phyloP scores from a whole-genome alignment of 2,329 filamentous ascomycete genomes.

The Sporothrix phasma region DNA sequence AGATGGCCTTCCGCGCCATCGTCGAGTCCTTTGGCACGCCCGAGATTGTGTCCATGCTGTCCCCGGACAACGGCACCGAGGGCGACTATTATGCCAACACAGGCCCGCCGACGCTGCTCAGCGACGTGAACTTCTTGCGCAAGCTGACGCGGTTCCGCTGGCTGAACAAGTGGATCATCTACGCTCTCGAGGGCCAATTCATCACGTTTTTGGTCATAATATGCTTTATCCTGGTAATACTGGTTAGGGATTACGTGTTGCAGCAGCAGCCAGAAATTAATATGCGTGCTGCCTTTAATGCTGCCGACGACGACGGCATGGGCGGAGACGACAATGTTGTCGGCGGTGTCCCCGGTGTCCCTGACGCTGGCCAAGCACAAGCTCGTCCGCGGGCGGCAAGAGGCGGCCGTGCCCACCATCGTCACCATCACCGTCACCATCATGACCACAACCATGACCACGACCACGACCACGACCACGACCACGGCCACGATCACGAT shows the following conservation, averaged over 20 bases:
- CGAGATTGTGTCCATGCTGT: constrained; percentile 16
- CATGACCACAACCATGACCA: not conserved
- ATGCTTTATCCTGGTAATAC: constrained; percentile 90
- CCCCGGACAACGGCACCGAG: constrained; percentile 20
- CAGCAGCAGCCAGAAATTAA: constrained; percentile 94
- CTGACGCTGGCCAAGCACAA: not conserved
- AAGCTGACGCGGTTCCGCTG: constrained; percentile 58
- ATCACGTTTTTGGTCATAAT: constrained; percentile 88
- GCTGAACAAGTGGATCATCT: constrained; percentile 70
- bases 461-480: not conserved
- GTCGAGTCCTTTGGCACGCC: constrained; percentile 21
- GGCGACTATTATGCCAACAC: constrained; percentile 12
- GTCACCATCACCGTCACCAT: not conserved
- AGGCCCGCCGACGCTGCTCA: constrained; percentile 39
- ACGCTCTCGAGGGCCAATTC: constrained; percentile 82
- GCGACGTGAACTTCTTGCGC: constrained; percentile 46
- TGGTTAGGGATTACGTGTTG: constrained; percentile 95
- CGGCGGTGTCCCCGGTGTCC: not conserved
- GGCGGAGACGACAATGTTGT: not conserved
- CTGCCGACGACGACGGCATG: constrained; percentile 16
- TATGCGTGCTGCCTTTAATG: constrained; percentile 56
- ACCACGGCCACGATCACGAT: not conserved
- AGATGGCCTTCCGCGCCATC: constrained; percentile 25
- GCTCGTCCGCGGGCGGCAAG: not conserved
- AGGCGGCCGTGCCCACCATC: not conserved